phyloP scores from a whole-genome alignment of 805 yeast species.

The Metschnikowia aberdeeniae region DNA sequence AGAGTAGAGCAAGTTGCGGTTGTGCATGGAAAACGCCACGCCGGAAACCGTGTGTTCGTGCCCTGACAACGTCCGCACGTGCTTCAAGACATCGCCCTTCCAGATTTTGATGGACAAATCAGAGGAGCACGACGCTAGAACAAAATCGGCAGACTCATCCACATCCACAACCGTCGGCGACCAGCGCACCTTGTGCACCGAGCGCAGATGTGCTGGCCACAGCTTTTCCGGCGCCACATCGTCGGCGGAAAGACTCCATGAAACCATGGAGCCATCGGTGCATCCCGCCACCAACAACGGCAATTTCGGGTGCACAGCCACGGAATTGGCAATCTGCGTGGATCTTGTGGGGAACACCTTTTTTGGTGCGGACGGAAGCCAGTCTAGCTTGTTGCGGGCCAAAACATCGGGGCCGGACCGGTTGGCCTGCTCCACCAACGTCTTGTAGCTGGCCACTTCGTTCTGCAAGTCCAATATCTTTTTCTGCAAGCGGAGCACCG shows the following conservation, averaged over 20 bases:
- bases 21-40: slow-evolving; percentile 46
- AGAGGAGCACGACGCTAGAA: slow-evolving; percentile 49
- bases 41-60: slow-evolving; percentile 85
- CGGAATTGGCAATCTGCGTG: slow-evolving; percentile 54
- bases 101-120: slow-evolving; percentile 64
- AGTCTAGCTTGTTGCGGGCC: slow-evolving; percentile 37
- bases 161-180: slow-evolving; percentile 40
- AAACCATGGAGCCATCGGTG: slow-evolving; percentile 64
- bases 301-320: slow-evolving; percentile 71
- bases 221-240: slow-evolving; percentile 56
- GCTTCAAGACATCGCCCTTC: slow-evolving; percentile 53
- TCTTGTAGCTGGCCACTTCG: slow-evolving; percentile 47
- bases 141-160: slow-evolving; percentile 16
- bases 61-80: slow-evolving; percentile 65
- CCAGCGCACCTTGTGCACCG: slow-evolving; percentile 56
- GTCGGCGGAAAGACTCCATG: slow-evolving; percentile 66
- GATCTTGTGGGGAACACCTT: slow-evolving; percentile 48
- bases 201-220: slow-evolving; percentile 72
- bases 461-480: slow-evolving; percentile 67
- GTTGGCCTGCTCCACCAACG: slow-evolving; percentile 35
- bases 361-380: slow-evolving; percentile 58
- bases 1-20: slow-evolving; percentile 49
- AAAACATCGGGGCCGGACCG: slow-evolving; percentile 15
- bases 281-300: slow-evolving; percentile 64
- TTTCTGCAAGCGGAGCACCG: slow-evolving; percentile 76